Evolutionary conservation across 2,329 filamentous ascomycete genomes (phyloP).

Genomic region (Parastagonospora avenae): DNA sequence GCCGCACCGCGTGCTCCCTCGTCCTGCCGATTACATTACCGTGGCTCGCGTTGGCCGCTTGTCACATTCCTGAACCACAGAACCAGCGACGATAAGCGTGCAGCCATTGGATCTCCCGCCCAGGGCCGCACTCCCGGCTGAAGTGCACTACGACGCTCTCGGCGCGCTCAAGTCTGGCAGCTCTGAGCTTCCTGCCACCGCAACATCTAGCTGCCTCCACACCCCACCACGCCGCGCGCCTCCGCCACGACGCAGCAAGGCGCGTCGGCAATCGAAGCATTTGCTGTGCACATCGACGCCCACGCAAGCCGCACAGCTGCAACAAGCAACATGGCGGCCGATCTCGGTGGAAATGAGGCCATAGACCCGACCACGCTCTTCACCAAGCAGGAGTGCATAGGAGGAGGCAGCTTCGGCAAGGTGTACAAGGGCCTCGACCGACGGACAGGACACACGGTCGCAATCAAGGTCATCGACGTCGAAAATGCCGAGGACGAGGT

Average conservation of each 20-base stretch:
- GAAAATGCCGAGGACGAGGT: constrained; percentile 99
- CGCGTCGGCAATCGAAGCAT: too few species aligned
- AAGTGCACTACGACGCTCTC: too few species aligned
- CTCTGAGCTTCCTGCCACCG: background rate
- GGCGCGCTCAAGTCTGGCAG: background rate
- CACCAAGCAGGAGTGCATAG: constrained; percentile 75
- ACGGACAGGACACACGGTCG: constrained; percentile 87
- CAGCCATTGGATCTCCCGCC: too few species aligned
- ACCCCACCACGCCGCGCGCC: too few species aligned
- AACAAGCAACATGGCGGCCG: constrained; percentile 29
- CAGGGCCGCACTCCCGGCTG: too few species aligned
- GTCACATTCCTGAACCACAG: background rate
- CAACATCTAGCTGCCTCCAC: background rate
- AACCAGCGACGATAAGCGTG: too few species aligned
- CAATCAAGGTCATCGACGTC: constrained; percentile 98
- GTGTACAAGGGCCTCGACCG: constrained; percentile 99
- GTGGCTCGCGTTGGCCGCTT: background rate
- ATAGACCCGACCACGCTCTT: constrained; percentile 90
- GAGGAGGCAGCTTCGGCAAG: constrained; percentile 96
- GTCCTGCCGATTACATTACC: background rate
- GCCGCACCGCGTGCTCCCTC: too few species aligned
- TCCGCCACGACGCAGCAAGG: too few species aligned
- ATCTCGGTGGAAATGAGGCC: constrained; percentile 52
- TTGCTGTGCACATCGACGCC: background rate
- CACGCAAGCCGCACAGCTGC: background rate